Conservation (phyloP, 73 alveolate genomes). For the Paramecium caudatum region DNA sequence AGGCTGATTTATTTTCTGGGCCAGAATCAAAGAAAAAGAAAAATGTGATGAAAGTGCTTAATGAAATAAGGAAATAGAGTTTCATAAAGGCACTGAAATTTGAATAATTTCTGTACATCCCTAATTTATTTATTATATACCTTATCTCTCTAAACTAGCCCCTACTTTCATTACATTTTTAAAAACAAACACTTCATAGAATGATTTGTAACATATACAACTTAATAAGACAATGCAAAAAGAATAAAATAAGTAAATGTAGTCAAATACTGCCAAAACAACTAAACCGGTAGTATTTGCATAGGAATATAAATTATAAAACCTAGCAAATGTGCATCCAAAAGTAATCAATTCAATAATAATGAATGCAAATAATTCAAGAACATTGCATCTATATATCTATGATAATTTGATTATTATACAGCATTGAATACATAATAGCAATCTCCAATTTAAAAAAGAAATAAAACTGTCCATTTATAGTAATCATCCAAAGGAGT, state of each 20-base stretch:
- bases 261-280: slow-evolving; percentile 1
- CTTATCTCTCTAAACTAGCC: slow-evolving; percentile 5
- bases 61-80: slow-evolving; percentile 42
- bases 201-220: slow-evolving; percentile 33
- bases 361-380: slow-evolving; percentile 60
- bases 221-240: background rate
- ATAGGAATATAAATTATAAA: background rate
- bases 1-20: too few relatives aligned
- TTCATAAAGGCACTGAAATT: slow-evolving; percentile 36
- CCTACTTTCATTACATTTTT: slow-evolving; percentile 66
- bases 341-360: slow-evolving; percentile 3
- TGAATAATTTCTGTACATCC: slow-evolving; percentile 4
- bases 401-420: background rate
- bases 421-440: slow-evolving; percentile 59
- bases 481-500: slow-evolving; percentile 49
- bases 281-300: background rate
- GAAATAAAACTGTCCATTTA: slow-evolving; percentile 35
- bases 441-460: slow-evolving; percentile 41
- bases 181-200: slow-evolving; percentile 44
- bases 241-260: slow-evolving; percentile 32
- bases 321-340: slow-evolving; percentile 21
- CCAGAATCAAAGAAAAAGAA: slow-evolving; percentile 55
- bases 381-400: slow-evolving; percentile 45
- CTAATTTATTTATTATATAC: slow-evolving; percentile 1
- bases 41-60: slow-evolving; percentile 57